Evolutionary conservation across 768 basidiomycete species (phyloP).

Genomic region (Pleurotus sapidus): DNA sequence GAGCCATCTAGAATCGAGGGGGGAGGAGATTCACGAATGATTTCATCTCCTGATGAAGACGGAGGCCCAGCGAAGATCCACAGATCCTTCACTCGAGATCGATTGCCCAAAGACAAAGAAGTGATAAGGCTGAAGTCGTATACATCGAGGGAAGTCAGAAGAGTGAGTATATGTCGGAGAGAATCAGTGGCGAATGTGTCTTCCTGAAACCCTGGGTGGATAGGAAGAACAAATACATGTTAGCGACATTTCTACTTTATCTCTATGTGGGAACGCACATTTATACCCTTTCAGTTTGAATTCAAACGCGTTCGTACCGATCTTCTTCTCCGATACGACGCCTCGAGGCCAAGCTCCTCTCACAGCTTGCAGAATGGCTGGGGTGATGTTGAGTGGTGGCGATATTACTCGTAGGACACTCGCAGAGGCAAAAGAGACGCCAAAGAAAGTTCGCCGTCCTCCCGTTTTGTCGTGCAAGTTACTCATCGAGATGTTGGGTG

Average conservation of each 20-base stretch:
- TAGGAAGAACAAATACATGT: conserved; percentile 5
- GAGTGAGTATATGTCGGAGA: conserved; percentile 63
- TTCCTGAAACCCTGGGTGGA: conserved; percentile 66
- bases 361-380: conserved; percentile 79
- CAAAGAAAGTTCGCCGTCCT: conserved; percentile 52
- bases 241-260: conserved; percentile 2
- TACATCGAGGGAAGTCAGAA: conserved; percentile 63
- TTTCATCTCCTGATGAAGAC: conserved; percentile 21
- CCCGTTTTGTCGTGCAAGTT: conserved; percentile 33
- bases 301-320: conserved; percentile 69
- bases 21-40: conserved; percentile 28
- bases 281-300: conserved; percentile 82
- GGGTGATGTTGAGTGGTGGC: conserved; percentile 74
- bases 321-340: conserved; percentile 74
- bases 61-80: conserved; percentile 73
- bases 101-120: conserved; percentile 69
- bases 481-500: conserved; percentile 35
- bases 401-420: conserved; percentile 70
- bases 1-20: conserved; percentile 23
- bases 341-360: conserved; percentile 78
- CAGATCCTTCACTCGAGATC: conserved; percentile 71
- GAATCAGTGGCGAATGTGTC: conserved; percentile 64
- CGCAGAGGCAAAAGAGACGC: conserved; percentile 67
- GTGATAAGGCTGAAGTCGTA: conserved; percentile 67
- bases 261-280: conserved; percentile 41